Base-by-base conservation (phyloP, 805 yeast genomes). In the Barnettozyma botsteinii region DNA sequence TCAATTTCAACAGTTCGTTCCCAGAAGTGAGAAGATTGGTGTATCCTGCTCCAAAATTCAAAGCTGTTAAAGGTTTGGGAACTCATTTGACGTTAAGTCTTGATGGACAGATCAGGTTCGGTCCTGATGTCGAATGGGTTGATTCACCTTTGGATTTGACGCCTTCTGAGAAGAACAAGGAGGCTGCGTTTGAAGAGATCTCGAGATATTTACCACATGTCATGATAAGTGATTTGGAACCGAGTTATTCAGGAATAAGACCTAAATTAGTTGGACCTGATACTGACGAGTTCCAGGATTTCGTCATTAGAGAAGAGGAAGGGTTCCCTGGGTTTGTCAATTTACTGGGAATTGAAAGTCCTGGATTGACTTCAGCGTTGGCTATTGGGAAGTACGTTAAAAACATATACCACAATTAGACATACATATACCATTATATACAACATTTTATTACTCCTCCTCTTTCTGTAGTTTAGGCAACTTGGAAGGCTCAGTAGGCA, bases 81-180 rank as follows among this genome's bases (percentile, higher is more conserved):
- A 85, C 93, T 0, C 97, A 88, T 64, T 62, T 89, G 46, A 88
- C 97, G 0, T 64, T 89, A 23, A 94, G 85, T 52, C 61, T 88
- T 40, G 88, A 84, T 4, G 93, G 94, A 0, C 81, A 79, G 49
- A 62, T 88, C 21, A 72, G 75, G 47, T 88, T 88, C 57, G 97
- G 97, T 0, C 96, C 96, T 0, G 96, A 89, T 56, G 60, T 86
- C 30, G 93, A 87, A 58, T 87, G 94, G 85, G 76, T 84, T 2
- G 73, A 70, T 5, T 34, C 63, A 48, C 65, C 67, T 11, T 45
- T 46, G 6, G 77, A 78, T 52, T 73, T 75, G 45, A 53, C 62
- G 6, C 81, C 79, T 7, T 70, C 66, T 46, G 59, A 57, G 2
- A 38, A 52, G 1, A 81, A 81, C 43, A 54, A 81, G 8, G 65